phyloP scores from a whole-genome alignment of 1,284 basidiomycete species.

The Trametes hirsuta region DNA sequence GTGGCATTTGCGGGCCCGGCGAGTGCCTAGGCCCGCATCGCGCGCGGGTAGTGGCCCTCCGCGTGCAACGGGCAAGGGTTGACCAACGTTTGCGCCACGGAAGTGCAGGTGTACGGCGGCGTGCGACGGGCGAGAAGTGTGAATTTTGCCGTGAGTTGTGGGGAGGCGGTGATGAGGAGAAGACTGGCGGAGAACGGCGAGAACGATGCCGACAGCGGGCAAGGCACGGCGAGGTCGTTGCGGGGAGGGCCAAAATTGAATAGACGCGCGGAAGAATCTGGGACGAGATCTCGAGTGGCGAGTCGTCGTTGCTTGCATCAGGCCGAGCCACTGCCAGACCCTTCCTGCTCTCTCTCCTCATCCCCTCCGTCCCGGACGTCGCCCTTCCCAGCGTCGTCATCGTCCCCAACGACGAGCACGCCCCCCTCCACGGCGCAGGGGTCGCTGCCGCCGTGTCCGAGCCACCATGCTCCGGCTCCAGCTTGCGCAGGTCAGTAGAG shows the following conservation, averaged over 20 bases:
- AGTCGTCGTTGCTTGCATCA: background rate
- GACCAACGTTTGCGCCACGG: too few species aligned
- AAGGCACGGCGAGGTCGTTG: background rate
- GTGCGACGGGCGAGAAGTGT: too few species aligned
- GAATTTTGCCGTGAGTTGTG: background rate
- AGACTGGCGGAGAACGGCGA: background rate
- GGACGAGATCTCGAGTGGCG: conserved; percentile 8
- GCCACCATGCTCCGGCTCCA: conserved; percentile 24
- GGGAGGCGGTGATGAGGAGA: background rate
- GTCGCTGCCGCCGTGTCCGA: conserved; percentile 13
- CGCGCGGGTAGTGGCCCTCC: too few species aligned
- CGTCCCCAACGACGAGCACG: conserved; percentile 17
- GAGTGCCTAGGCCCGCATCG: too few species aligned
- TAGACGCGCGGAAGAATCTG: conserved; percentile 27
- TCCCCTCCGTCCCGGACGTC: background rate
- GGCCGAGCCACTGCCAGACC: background rate
- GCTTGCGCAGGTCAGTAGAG: conserved; percentile 24
- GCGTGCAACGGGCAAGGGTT: too few species aligned
- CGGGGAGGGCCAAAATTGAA: conserved; percentile 25
- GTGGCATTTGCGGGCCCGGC: too few species aligned
- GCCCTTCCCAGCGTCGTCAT: conserved; percentile 6
- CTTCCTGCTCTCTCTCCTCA: background rate
- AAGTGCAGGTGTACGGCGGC: too few species aligned
- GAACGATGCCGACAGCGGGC: background rate
- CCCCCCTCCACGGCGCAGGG: conserved; percentile 9